These are phyloP conservation scores for Chlorella sp. DNA, from an alignment of 139 green algal genomes.

Conservation along the genomic window DNA sequence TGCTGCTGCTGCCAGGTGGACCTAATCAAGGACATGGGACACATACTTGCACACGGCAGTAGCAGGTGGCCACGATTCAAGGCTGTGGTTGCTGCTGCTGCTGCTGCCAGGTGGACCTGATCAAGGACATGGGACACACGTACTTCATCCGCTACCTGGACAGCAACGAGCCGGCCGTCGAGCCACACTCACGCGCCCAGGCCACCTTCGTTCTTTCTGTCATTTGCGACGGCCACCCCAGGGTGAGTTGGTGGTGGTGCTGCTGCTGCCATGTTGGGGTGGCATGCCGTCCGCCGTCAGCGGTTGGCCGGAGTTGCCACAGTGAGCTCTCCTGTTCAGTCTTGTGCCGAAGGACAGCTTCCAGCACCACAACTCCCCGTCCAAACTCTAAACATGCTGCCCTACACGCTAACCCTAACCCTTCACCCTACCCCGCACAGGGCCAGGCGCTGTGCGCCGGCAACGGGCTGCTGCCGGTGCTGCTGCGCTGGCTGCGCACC, in stretches of 20 bases:
- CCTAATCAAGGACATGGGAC: slow-evolving; percentile 91
- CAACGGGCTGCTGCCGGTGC: slow-evolving; percentile 41
- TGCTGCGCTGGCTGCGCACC: slow-evolving; percentile 42
- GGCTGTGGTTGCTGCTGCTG: background rate
- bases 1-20: slow-evolving; percentile 47
- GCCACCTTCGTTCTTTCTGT: slow-evolving; percentile 91
- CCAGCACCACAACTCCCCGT: too few relatives aligned
- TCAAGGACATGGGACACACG: slow-evolving; percentile 91
- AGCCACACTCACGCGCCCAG: slow-evolving; percentile 46
- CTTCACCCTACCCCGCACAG: too few relatives aligned
- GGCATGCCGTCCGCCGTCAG: background rate
- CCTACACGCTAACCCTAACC: too few relatives aligned
- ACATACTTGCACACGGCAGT: too few relatives aligned
- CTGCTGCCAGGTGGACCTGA: slow-evolving; percentile 67
- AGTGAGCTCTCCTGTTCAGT: too few relatives aligned
- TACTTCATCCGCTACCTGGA: slow-evolving; percentile 98
- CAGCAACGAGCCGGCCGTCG: slow-evolving; percentile 14
- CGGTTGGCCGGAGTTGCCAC: too few relatives aligned
- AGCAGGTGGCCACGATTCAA: too few relatives aligned
- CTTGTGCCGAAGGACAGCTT: too few relatives aligned
- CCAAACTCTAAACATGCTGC: too few relatives aligned
- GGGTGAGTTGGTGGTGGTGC: slow-evolving; percentile 10
- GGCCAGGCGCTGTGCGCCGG: slow-evolving; percentile 45
- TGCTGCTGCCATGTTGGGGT: background rate
- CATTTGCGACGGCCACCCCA: slow-evolving; percentile 79